Percentiles rank a stretch among this genome's conserved stretches.
phyloP scores from a whole-genome alignment of 345 rosid species.

The Streptanthus diversifolius region DNA sequence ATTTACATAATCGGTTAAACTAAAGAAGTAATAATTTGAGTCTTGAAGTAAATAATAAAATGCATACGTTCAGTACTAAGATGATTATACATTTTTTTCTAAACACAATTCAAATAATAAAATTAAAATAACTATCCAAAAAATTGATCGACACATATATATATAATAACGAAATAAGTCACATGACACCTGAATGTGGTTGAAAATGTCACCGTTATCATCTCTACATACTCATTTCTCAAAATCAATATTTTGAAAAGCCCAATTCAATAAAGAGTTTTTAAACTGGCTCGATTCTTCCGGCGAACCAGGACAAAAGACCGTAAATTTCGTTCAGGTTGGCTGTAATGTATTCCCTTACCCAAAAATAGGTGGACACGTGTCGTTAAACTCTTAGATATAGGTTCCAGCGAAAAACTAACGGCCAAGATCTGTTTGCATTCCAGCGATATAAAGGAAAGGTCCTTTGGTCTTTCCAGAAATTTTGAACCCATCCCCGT shows the following conservation, averaged over 20 bases:
- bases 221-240: not conserved
- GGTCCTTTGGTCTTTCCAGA: not conserved
- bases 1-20: not conserved
- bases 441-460: conserved; percentile 13
- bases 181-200: not conserved
- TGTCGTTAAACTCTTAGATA: conserved; percentile 12
- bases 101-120: too few species aligned
- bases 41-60: not conserved
- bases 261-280: not conserved
- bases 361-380: conserved; percentile 13
- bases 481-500: conserved; percentile 15
- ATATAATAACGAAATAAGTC: not conserved
- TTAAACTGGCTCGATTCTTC: not conserved
- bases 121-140: too few species aligned
- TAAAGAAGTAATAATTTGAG: not conserved
- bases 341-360: not conserved
- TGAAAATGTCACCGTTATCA: not conserved
- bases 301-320: conserved; percentile 4
- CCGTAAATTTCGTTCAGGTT: not conserved
- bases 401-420: conserved; percentile 14
- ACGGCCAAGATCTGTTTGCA: conserved; percentile 19
- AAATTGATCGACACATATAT: too few species aligned
- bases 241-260: not conserved
- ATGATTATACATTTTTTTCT: not conserved
- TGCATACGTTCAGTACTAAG: not conserved